Base-by-base conservation (phyloP, 176 grass and related monocot genomes). In the Avena atlantica region DNA sequence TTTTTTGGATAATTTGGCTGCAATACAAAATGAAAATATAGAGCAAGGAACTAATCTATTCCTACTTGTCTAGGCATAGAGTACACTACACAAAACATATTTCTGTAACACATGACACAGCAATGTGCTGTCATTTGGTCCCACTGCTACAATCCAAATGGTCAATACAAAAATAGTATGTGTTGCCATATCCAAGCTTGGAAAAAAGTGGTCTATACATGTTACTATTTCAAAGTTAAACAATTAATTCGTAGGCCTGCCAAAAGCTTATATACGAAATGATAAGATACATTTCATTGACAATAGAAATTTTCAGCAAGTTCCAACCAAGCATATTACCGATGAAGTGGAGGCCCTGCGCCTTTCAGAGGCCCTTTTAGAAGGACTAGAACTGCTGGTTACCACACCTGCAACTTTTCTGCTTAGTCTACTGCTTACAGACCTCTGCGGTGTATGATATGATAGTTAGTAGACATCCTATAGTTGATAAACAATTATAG, bases 281-380 rank as follows among this genome's bases (percentile, higher is more conserved):
- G 59, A 27, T 53, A 84, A 29, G 3, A 21, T 42, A 23, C 6
- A 80, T 29, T 78, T 80, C 25, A 55, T 79, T 25, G 1, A 56
- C 49, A 10, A 84, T 5, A 77, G 40, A 69, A 83, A 40, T 58
- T 21, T 17, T 31, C 3, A 64, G 2, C 3, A 57, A 56, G 7
- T 23, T 76, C 76, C 19, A 84, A 72, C 24, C 34, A 80, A 89
- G 14, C 44, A 86, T 74, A 72, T 34, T 94, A 98, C 93, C 86
- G 84, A 76, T 55, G 94, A 94, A 75, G 60, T 64, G 15, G 91
- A 86, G 76, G 85, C 79, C 84, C 93, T 95, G 64, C 86, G 93
- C 88, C 90, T 98, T 61, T 95, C 95, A 88, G 92, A 95, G 74
- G 86, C 53, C 84, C 93, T 85, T 94, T 91, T 95, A 51, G 95